A percentile compares a stretch with the other conserved stretches of the same genome.
phyloP scores from a whole-genome alignment of 2,329 filamentous ascomycete genomes.

The Coleophoma eucalyptorum region DNA sequence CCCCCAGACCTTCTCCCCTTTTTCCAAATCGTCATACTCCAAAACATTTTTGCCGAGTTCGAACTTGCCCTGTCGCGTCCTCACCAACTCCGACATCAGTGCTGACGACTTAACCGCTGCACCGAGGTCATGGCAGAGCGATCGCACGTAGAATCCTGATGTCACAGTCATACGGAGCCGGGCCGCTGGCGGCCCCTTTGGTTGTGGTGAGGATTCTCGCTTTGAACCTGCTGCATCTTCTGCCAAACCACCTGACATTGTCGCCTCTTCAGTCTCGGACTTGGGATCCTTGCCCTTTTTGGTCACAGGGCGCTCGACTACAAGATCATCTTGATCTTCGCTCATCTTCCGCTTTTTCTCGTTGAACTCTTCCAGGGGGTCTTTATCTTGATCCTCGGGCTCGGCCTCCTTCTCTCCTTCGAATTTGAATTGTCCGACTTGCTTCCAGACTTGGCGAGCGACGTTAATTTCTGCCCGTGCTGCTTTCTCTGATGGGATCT shows the following conservation, averaged over 20 bases:
- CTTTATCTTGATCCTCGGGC: conserved; percentile 21
- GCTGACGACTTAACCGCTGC: conserved; percentile 75
- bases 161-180: conserved; percentile 88
- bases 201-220: conserved; percentile 4
- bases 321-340: conserved; percentile 25
- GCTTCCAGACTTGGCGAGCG: conserved; percentile 67
- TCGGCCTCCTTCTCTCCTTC: not conserved
- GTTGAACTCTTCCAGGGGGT: conserved; percentile 31
- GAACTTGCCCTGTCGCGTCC: conserved; percentile 80
- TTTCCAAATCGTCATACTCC: conserved; percentile 71
- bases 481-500: conserved; percentile 78
- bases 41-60: conserved; percentile 70
- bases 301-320: conserved; percentile 19
- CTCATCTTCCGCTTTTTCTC: conserved; percentile 25
- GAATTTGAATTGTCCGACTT: conserved; percentile 28
- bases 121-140: conserved; percentile 88
- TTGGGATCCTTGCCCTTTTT: conserved; percentile 15
- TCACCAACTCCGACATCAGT: conserved; percentile 80
- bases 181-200: conserved; percentile 68
- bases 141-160: conserved; percentile 95
- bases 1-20: conserved; percentile 79
- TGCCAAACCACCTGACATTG: conserved; percentile 27
- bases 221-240: conserved; percentile 9
- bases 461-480: conserved; percentile 70
- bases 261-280: conserved; percentile 9